Conservation (phyloP, 192 early-diverging fungal species). For the Geosiphon pyriformis region DNA sequence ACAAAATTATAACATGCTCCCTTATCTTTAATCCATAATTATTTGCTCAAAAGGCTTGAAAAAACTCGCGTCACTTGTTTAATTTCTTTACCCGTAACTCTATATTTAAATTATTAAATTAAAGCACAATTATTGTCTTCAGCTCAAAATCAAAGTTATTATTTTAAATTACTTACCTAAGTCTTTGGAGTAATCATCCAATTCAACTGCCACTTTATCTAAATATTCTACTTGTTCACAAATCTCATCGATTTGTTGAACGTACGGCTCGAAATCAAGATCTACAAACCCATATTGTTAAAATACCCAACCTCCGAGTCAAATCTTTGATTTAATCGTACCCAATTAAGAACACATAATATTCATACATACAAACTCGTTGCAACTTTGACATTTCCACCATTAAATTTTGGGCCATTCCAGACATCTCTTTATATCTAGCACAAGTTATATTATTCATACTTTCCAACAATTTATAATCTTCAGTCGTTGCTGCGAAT, state of each 20-base stretch:
- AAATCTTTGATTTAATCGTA: too few relatives aligned
- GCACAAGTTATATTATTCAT: slow-evolving; percentile 39
- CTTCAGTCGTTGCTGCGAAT: slow-evolving; percentile 33
- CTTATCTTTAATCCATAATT: too few relatives aligned
- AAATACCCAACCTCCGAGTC: too few relatives aligned
- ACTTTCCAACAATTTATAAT: slow-evolving; percentile 38
- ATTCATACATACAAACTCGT: slow-evolving; percentile 31
- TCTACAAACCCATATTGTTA: slow-evolving; percentile 22
- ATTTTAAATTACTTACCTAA: slow-evolving; percentile 29
- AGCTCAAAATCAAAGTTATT: too few relatives aligned
- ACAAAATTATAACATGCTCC: too few relatives aligned
- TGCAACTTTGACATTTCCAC: slow-evolving; percentile 37
- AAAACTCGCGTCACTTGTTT: too few relatives aligned
- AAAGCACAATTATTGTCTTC: too few relatives aligned
- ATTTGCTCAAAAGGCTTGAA: too few relatives aligned
- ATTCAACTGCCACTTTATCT: slow-evolving; percentile 34
- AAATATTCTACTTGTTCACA: slow-evolving; percentile 38
- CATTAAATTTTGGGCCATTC: slow-evolving; percentile 37
- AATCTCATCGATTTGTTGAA: slow-evolving; percentile 39
- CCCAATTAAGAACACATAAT: neutral
- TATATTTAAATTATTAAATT: too few relatives aligned
- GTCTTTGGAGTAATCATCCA: slow-evolving; percentile 42
- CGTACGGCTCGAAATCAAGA: slow-evolving; percentile 39
- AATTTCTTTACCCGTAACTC: too few relatives aligned
- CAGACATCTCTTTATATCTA: slow-evolving; percentile 36